Evolutionary conservation across 2,329 filamentous ascomycete genomes (phyloP), one percentile per base, ranked within the genome.

Genomic region (Tolypocladium pustulatum): DNA sequence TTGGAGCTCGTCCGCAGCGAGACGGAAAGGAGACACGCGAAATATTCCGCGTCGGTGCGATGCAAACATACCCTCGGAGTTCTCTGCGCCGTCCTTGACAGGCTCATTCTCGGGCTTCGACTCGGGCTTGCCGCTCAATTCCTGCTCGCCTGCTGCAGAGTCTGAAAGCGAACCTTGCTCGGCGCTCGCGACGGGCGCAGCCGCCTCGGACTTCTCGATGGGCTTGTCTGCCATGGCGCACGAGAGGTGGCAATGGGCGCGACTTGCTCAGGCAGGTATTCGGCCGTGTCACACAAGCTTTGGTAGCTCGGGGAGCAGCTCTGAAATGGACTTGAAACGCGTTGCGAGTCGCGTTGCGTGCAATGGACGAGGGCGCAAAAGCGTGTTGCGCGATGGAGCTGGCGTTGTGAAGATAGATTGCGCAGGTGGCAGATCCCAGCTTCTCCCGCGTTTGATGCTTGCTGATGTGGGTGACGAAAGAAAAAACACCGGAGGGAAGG

Each of bases 161-260:
- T 68, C 67, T 15, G 62, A 32, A 43, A 64, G 59, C 57, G 69
- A 51, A 62, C 64, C 65, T 55, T 66, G 65, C 61, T 70, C 68
- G 52, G 71, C 70, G 63, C 68, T 66, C 38, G 66, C 60, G 57
- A 64, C 66, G 54, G 73, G 65, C 59, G 73, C 64, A 55, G 70
- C 64, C 59, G 64, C 69, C 58, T 73, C 71, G 59, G 69, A 62
- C 67, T 73, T 73, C 65, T 75, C 71, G 61, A 64, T 64, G 55
- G 68, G 57, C 63, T 70, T 70, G 59, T 76, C 74, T 58, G 74
- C 71, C 74, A 76, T 76, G 65, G 66, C 67, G 65, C 58, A 60
- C 54, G 54, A 57, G 57, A 57, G 59, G 58, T 60, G 60, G 59
- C 57, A 59, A 65, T 66, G 62, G 63, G 64, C 66, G 59, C 55